Evolutionary conservation across 2,329 filamentous ascomycete species (phyloP).

Genomic region (Anthostomella pinea): DNA sequence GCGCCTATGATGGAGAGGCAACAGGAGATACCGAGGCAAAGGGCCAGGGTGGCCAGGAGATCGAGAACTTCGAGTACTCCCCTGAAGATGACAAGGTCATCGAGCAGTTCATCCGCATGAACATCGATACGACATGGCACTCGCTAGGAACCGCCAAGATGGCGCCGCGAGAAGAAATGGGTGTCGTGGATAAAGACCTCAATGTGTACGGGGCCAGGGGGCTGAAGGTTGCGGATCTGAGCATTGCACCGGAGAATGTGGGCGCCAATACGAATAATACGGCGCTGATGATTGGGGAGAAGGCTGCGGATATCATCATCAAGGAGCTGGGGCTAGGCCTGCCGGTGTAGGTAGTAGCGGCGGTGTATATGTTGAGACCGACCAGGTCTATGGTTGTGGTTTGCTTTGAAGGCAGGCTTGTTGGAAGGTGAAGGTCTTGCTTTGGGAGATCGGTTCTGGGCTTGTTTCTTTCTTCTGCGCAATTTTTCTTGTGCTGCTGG

Average conservation of each 20-base stretch:
- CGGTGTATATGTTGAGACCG: background rate
- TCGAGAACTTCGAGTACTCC: conserved; percentile 46
- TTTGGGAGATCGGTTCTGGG: background rate
- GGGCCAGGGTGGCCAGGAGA: conserved; percentile 7
- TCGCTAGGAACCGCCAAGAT: conserved; percentile 41
- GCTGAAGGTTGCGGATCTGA: conserved; percentile 39
- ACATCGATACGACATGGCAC: conserved; percentile 41
- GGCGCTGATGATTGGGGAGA: conserved; percentile 48
- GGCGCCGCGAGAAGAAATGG: conserved; percentile 36
- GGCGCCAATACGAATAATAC: conserved; percentile 47
- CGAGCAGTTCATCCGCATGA: conserved; percentile 39
- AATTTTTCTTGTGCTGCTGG: too few species aligned
- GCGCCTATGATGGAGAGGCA: background rate
- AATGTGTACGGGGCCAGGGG: conserved; percentile 40
- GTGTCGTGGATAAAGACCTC: conserved; percentile 40
- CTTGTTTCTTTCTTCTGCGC: too few species aligned
- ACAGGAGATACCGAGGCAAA: background rate
- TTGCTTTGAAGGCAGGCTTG: too few species aligned
- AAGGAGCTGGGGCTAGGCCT: conserved; percentile 32
- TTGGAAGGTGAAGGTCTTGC: background rate
- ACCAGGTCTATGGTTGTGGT: background rate
- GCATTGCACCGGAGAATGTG: conserved; percentile 36
- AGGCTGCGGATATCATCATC: conserved; percentile 41
- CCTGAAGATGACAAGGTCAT: conserved; percentile 45
- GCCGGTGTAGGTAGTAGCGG: background rate